Base-by-base conservation (phyloP, 257 asterid genomes). In the Haberlea rhodopensis region DNA sequence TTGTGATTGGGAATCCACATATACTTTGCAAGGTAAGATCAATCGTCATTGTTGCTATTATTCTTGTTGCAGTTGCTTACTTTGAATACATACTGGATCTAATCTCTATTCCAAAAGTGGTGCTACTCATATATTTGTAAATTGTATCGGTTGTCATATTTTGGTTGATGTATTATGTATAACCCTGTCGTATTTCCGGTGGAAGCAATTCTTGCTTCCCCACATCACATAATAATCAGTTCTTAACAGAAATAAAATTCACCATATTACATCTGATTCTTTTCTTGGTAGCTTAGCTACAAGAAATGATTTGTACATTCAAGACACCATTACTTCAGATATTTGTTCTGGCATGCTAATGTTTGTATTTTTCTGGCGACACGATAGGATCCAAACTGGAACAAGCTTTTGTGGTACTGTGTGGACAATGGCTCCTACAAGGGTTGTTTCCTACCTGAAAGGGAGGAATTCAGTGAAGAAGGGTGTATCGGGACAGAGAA, bases 1-100 rank as follows among this genome's bases (percentile, higher is more conserved):
- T 94, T 43, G 80, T 94, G 57, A 82, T 90, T 16, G 99, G 99
- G 69, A 94, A 94, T 75, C 99, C 97, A n/a, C 99, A 94, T 74
- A 94, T 94, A 76, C 84, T 94, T 60, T 87, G 89, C 82, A 80
- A 87, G 99, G 99, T 94, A 83, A 68, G 19, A 19, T 25, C 25
- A 0, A 11, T 37, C 11, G 46, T 11, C 46, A 16, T 37, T 5
- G n/a, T 37, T 11, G 5, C 37, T 29, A 7, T 11, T 11, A 10
- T 37, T 11, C 46, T 37, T 10, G n/a, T 10, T 37, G 46, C 2
- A 11, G 46, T 37, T 37, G 5, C n/a, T 11, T 37, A 10, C 3
- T 37, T 37, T 10, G 2, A 2, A 34, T 37, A 10, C 46, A 10
- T 5, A n/a, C 11, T 37, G 16, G n/a, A 37, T 37, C 16, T 0